Evolutionary conservation across 768 basidiomycete species (phyloP), one percentile per base, ranked within the genome.

Genomic region (Rhodotorula diobovata): DNA sequence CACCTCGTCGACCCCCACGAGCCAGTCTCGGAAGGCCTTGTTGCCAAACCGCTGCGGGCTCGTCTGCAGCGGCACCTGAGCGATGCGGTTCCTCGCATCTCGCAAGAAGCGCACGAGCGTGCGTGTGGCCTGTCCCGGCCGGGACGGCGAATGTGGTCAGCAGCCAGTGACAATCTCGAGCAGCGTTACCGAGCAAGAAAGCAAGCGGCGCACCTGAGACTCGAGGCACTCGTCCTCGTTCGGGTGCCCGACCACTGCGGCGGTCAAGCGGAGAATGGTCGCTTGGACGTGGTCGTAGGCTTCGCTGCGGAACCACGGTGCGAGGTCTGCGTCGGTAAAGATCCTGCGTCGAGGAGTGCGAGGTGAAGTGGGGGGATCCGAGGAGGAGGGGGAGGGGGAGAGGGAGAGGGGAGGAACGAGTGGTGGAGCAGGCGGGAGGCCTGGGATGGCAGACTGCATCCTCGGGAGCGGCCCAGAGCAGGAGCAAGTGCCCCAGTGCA

Each of bases 21-120:
- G 89, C 89, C 93, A 98, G 25, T 85, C 85, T 64, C 93, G 84
- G 77, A 97, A 98, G 0, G 91, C 88, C 28, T 93, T 85, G 80
- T 97, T 96, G 2, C 95, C 95, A 53, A 74, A 74, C 21, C 73
- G 53, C 45, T 74, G 73, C 4, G 73, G 73, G 11, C 35, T 61
- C 18, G 55, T 28, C 12, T 71, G 78, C 90, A 99, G 18, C 93
- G 85, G 93, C 16, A 93, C 89, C 37, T 88, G 87, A 48, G 89
- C 86, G 35, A 93, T 87, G 91, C 91, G 92, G 3, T 72, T 71
- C 73, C 87, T 86, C 53, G 96, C 80, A 20, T 83, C 82, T 68
- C 89, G 85, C 28, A 99, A 81, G 70, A 94, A 81, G 10, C 76
- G 61, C n/a, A 81, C 76, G 1, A 93, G 74, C 21, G 85, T 80